These are phyloP conservation scores for Nicotiana noctiflora DNA, from an alignment of 257 asterid genomes.

Conservation along the genomic window DNA sequence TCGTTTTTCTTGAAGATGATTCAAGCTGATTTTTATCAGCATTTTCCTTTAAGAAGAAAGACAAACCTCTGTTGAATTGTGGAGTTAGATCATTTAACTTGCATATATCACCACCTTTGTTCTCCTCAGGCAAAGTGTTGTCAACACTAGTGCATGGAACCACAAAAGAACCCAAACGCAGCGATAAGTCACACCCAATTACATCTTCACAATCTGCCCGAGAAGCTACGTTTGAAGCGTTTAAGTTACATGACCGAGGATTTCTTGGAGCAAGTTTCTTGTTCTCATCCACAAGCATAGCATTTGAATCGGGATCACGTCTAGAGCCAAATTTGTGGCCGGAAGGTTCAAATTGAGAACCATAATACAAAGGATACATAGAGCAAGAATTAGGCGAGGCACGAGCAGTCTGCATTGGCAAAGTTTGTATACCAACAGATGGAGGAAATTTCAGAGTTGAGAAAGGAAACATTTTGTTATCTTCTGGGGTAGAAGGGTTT, in stretches of 20 bases:
- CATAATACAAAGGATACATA: slow-evolving; percentile 55
- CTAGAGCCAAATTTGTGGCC: slow-evolving; percentile 10
- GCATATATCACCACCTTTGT: slow-evolving; percentile 14
- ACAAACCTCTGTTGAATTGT: slow-evolving; percentile 15
- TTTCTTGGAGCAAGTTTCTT: slow-evolving; percentile 18
- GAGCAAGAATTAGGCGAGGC: slow-evolving; percentile 36
- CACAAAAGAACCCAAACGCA: slow-evolving; percentile 59
- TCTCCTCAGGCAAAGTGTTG: slow-evolving; percentile 20
- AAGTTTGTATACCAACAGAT: slow-evolving; percentile 11
- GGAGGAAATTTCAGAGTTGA: slow-evolving; percentile 22
- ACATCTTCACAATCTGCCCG: slow-evolving; percentile 19
- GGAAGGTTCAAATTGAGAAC: slow-evolving; percentile 25
- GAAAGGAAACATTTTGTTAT: slow-evolving; percentile 13
- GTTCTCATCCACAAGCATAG: slow-evolving; percentile 18
- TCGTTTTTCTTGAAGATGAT: slow-evolving; percentile 7
- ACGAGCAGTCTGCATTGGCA: slow-evolving; percentile 14
- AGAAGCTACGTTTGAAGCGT: slow-evolving; percentile 10
- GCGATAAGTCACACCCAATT: slow-evolving; percentile 63
- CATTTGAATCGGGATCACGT: slow-evolving; percentile 20
- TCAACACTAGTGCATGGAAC: slow-evolving; percentile 27
- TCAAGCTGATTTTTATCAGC: slow-evolving; percentile 7
- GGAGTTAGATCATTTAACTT: slow-evolving; percentile 21
- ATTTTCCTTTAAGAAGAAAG: slow-evolving; percentile 16
- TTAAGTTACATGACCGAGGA: slow-evolving; percentile 9
- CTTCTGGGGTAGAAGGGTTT: slow-evolving; percentile 17